Conservation (phyloP, 306 rosid species). For the Pyrus communis region DNA sequence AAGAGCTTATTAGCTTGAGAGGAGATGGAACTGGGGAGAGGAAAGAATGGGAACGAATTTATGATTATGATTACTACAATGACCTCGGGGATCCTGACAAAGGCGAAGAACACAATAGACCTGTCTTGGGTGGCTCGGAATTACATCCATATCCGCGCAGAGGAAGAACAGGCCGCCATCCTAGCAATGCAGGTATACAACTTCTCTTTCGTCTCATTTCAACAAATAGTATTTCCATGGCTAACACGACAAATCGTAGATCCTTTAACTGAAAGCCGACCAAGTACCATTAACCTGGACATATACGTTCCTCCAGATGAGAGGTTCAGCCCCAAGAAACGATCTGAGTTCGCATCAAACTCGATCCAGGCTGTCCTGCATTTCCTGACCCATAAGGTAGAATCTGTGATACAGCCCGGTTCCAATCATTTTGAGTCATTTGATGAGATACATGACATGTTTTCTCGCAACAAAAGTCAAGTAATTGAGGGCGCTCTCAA, state of each 20-base stretch:
- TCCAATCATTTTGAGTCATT: constrained; percentile 36
- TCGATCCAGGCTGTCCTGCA: constrained; percentile 38
- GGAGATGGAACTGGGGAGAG: constrained; percentile 48
- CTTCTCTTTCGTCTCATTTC: neutral
- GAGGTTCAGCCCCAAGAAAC: constrained; percentile 42
- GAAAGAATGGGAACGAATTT: constrained; percentile 63
- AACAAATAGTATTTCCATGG: neutral
- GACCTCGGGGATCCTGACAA: constrained; percentile 46
- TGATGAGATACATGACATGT: constrained; percentile 32
- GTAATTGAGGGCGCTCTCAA: constrained; percentile 30
- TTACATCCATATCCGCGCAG: constrained; percentile 68
- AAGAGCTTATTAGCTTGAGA: constrained; percentile 47
- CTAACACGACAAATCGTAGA: constrained; percentile 22
- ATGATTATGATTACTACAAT: constrained; percentile 54
- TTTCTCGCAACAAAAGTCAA: constrained; percentile 32
- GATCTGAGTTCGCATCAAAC: constrained; percentile 39
- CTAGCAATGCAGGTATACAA: constrained; percentile 30
- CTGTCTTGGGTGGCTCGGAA: constrained; percentile 39
- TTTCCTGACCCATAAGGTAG: constrained; percentile 33
- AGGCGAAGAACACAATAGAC: constrained; percentile 33
- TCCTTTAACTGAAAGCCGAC: constrained; percentile 35
- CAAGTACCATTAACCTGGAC: constrained; percentile 24
- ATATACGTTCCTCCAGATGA: constrained; percentile 63
- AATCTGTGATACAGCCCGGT: constrained; percentile 4
- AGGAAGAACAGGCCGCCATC: constrained; percentile 43